These are phyloP conservation scores for Ramaria rubella DNA, from an alignment of 768 basidiomycete genomes.

Conservation along the genomic window DNA sequence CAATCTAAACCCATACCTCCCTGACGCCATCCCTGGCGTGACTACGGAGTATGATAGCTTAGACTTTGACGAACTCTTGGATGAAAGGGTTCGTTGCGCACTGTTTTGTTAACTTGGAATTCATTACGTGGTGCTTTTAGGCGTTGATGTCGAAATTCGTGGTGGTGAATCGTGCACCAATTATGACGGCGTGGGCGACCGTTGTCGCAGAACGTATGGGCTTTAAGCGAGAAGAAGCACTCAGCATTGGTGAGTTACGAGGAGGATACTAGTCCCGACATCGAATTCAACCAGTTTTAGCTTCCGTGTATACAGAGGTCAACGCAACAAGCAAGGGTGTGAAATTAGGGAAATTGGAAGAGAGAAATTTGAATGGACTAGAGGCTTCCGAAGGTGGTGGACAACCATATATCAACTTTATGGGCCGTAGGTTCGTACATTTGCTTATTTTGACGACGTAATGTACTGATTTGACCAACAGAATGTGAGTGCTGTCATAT, in stretches of 20 bases:
- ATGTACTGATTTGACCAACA: slow-evolving; percentile 13
- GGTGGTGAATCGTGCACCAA: slow-evolving; percentile 84
- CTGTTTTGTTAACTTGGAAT: neutral
- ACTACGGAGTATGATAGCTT: slow-evolving; percentile 45
- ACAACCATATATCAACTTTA: slow-evolving; percentile 81
- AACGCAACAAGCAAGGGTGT: slow-evolving; percentile 84
- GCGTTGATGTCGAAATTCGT: slow-evolving; percentile 51
- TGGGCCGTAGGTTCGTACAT: slow-evolving; percentile 57
- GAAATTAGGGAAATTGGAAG: slow-evolving; percentile 69
- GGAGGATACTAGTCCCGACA: neutral
- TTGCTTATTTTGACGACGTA: neutral
- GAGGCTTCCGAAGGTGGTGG: slow-evolving; percentile 51
- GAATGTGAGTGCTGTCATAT: slow-evolving; percentile 32
- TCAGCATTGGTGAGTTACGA: slow-evolving; percentile 68
- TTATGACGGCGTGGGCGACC: slow-evolving; percentile 92
- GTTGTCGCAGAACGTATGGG: slow-evolving; percentile 81
- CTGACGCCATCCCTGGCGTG: slow-evolving; percentile 45
- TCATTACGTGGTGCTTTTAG: slow-evolving; percentile 30
- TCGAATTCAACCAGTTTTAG: slow-evolving; percentile 32
- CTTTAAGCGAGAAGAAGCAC: slow-evolving; percentile 81
- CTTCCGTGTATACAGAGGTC: slow-evolving; percentile 90
- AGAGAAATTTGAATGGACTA: slow-evolving; percentile 44
- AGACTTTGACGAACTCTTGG: slow-evolving; percentile 66
- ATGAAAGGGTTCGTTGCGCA: slow-evolving; percentile 51
- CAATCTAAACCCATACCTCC: slow-evolving; percentile 53